phyloP scores from a whole-genome alignment of 768 basidiomycete species.

The Naganishia onofrii region DNA sequence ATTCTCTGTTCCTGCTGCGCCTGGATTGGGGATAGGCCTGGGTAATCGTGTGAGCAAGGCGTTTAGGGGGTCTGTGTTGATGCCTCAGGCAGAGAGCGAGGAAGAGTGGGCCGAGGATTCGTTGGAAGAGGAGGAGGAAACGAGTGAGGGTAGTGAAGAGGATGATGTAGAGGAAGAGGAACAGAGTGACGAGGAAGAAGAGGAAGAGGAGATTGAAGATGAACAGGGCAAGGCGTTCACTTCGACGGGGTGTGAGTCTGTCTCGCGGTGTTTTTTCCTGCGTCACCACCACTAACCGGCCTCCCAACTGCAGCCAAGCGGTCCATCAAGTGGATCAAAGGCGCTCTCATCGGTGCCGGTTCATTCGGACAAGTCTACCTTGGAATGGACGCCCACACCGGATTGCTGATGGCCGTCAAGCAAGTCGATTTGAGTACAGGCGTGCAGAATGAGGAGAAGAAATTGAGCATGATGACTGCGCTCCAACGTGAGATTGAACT shows the following conservation, averaged over 20 bases:
- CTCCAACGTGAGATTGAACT: slow-evolving; percentile 94
- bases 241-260: slow-evolving; percentile 58
- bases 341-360: slow-evolving; percentile 88
- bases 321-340: slow-evolving; percentile 90
- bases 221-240: slow-evolving; percentile 57
- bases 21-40: background rate
- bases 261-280: background rate
- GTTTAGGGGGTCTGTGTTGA: slow-evolving; percentile 9
- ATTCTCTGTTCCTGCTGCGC: slow-evolving; percentile 32
- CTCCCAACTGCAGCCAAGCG: slow-evolving; percentile 53
- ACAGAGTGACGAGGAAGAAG: slow-evolving; percentile 56
- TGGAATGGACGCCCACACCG: slow-evolving; percentile 87
- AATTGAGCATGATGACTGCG: slow-evolving; percentile 87
- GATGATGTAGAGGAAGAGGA: slow-evolving; percentile 53
- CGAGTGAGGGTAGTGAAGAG: slow-evolving; percentile 36
- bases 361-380: slow-evolving; percentile 94
- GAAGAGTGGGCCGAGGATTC: slow-evolving; percentile 35
- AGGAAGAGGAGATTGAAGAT: slow-evolving; percentile 50
- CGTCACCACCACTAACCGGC: background rate
- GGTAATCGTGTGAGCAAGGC: slow-evolving; percentile 21
- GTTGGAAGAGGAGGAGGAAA: slow-evolving; percentile 40
- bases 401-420: slow-evolving; percentile 93
- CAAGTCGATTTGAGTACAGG: slow-evolving; percentile 89
- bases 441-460: slow-evolving; percentile 74
- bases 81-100: slow-evolving; percentile 35